A percentile compares a stretch with the other conserved stretches of the same genome.
These are phyloP conservation scores for Leishmania gerbilli DNA, from an alignment of 208 protist species.

Conservation along the genomic window DNA sequence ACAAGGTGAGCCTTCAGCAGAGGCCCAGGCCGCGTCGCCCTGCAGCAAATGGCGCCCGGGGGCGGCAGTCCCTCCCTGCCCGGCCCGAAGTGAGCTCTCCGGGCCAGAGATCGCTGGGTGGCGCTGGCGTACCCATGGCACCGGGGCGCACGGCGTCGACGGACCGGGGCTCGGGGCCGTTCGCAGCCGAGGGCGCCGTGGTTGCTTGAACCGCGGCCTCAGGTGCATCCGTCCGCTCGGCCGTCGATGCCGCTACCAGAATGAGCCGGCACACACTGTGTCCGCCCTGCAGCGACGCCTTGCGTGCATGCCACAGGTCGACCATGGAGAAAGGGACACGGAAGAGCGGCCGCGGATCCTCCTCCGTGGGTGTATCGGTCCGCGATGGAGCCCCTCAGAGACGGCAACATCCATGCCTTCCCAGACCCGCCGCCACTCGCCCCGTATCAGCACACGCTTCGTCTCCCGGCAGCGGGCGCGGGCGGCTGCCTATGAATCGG, in stretches of 20 bases:
- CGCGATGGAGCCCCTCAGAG: background rate
- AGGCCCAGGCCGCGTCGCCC: no score
- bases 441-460: background rate
- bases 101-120: background rate
- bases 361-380: background rate
- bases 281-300: background rate
- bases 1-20: rapidly evolving
- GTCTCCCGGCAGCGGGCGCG: background rate
- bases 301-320: background rate
- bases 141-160: background rate
- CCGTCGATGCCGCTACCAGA: background rate
- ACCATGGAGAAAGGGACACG: background rate
- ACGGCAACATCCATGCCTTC: background rate
- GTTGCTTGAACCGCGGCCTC: background rate
- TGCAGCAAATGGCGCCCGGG: background rate
- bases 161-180: background rate
- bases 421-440: background rate
- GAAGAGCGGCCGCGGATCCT: background rate
- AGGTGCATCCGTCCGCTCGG: background rate
- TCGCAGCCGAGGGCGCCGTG: background rate
- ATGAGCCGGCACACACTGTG: background rate
- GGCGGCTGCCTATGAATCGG: background rate
- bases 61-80: background rate
- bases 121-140: background rate
- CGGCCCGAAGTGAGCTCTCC: background rate